Evolutionary conservation across 2,329 filamentous ascomycete genomes (phyloP).

Genomic region (Scytalidium lignicola): DNA sequence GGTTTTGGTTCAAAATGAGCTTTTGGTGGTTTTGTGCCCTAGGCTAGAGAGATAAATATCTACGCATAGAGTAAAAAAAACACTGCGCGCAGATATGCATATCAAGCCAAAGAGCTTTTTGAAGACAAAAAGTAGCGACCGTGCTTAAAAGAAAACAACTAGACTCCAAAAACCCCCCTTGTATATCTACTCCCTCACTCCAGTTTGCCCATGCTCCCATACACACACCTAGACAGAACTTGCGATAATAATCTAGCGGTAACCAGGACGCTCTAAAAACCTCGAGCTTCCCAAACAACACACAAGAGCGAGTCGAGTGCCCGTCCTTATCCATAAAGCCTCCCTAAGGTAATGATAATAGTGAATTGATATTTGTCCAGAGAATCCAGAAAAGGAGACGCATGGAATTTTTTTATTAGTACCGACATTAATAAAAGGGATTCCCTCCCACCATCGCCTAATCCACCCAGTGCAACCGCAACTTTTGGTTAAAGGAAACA

Average conservation of each 20-base stretch:
- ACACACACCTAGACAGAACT: neutral
- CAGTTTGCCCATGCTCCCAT: neutral
- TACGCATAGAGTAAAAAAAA: too few species aligned
- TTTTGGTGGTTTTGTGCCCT: too few species aligned
- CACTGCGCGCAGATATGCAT: too few species aligned
- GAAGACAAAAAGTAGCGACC: neutral
- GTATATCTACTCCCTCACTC: neutral
- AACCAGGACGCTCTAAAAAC: neutral
- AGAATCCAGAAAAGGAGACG: neutral
- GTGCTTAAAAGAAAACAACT: neutral
- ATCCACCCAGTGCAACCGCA: neutral
- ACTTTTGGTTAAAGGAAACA: neutral
- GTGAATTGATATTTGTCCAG: neutral
- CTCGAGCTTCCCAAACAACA: neutral
- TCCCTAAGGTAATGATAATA: neutral
- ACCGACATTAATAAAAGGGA: neutral
- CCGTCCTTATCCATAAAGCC: neutral
- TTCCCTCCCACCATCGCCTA: neutral
- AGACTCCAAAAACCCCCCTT: neutral
- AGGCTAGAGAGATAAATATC: too few species aligned
- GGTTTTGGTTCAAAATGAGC: too few species aligned
- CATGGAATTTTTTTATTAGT: neutral
- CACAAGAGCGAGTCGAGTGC: neutral
- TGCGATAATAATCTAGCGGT: neutral
- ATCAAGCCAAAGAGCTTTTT: neutral